Evolutionary conservation across 192 early-diverging fungal species (phyloP).

Genomic region (Rhizoclosmatium globosum): DNA sequence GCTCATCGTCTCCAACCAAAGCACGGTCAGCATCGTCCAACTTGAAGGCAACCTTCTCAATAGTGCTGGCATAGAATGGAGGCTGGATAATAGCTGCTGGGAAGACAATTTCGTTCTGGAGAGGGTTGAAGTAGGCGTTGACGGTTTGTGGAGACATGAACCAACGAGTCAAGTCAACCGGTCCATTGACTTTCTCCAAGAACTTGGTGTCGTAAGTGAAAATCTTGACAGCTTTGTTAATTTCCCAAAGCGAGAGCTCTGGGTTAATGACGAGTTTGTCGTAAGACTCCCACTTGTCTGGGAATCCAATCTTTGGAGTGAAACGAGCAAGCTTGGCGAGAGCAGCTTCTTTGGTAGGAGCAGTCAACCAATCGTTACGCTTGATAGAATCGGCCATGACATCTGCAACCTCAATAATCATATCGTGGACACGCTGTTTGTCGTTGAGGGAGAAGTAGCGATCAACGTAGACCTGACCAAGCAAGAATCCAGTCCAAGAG

Average conservation of each 20-base stretch:
- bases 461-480: constrained; percentile 24
- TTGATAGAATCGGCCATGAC: constrained; percentile 24
- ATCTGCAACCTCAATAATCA: constrained; percentile 24
- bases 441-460: constrained; percentile 19
- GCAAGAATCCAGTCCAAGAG: constrained; percentile 23
- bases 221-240: constrained; percentile 9
- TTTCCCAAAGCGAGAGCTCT: constrained; percentile 11
- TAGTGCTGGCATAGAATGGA: constrained; percentile 39
- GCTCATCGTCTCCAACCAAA: constrained; percentile 13
- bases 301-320: constrained; percentile 47
- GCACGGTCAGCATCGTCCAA: constrained; percentile 16
- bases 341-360: constrained; percentile 42
- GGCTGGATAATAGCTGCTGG: constrained; percentile 48
- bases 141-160: constrained; percentile 44
- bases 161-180: constrained; percentile 42
- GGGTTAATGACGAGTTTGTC: constrained; percentile 12
- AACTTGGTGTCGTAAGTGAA: constrained; percentile 14
- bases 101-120: constrained; percentile 45
- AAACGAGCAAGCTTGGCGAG: constrained; percentile 31
- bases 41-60: neutral
- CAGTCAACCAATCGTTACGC: constrained; percentile 37
- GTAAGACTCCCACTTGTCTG: constrained; percentile 43
- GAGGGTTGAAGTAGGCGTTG: constrained; percentile 49
- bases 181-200: constrained; percentile 26
- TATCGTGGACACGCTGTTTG: constrained; percentile 15